A percentile compares a stretch with the other conserved stretches of the same genome.
Evolutionary conservation across 345 rosid genomes (phyloP).

Genomic region (Syzygium aromaticum): DNA sequence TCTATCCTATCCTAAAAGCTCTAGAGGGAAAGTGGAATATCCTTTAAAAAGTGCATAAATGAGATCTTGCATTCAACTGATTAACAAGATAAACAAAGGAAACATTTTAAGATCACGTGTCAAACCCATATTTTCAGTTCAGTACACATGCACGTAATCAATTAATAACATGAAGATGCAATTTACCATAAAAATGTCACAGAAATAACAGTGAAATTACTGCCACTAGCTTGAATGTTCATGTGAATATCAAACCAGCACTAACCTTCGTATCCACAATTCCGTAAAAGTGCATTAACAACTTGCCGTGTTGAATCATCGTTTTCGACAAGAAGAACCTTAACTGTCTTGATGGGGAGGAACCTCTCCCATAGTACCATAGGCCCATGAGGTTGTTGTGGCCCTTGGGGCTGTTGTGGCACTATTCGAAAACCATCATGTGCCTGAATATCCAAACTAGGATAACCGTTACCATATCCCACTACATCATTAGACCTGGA

Average conservation of each 20-base stretch:
- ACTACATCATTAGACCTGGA: conserved; percentile 23
- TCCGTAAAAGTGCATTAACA: conserved; percentile 62
- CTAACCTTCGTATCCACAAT: conserved; percentile 81
- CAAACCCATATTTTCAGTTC: neutral
- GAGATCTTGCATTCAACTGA: neutral
- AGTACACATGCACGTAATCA: neutral
- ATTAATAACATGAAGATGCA: neutral
- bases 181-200: neutral
- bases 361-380: conserved; percentile 65
- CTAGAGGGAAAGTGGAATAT: neutral
- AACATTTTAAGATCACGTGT: neutral
- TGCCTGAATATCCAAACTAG: conserved; percentile 17
- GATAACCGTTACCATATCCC: conserved; percentile 17
- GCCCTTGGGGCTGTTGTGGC: conserved; percentile 26
- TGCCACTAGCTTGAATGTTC: neutral
- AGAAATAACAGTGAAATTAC: neutral
- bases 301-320: conserved; percentile 76
- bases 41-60: neutral
- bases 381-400: conserved; percentile 36
- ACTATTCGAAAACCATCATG: neutral
- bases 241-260: neutral
- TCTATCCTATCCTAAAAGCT: neutral
- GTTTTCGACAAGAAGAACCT: conserved; percentile 76
- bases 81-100: neutral
- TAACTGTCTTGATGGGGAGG: conserved; percentile 56